phyloP scores from a whole-genome alignment of 2,329 filamentous ascomycete genomes.

The Alternaria ventricosa region DNA sequence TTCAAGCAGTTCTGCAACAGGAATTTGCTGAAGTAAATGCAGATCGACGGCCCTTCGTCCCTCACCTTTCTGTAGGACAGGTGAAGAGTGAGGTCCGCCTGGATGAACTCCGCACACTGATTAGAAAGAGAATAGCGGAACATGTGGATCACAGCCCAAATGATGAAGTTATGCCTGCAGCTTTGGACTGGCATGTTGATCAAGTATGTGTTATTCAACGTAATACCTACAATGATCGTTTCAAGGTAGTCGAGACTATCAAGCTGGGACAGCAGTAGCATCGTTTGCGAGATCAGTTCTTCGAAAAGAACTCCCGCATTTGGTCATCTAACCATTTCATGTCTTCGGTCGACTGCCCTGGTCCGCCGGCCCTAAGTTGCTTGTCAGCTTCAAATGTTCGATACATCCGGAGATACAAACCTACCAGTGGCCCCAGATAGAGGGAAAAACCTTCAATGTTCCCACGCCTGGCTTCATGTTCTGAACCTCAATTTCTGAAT shows the following conservation, averaged over 20 bases:
- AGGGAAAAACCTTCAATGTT: conserved; percentile 61
- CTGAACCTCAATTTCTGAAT: conserved; percentile 74
- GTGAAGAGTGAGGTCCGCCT: conserved; percentile 18
- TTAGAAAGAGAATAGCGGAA: conserved; percentile 18
- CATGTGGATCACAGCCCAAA: neutral
- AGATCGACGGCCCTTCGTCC: conserved; percentile 29
- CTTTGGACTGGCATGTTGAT: conserved; percentile 35
- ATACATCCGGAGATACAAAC: conserved; percentile 23
- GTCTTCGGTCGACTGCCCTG: conserved; percentile 73
- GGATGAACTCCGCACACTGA: conserved; percentile 20
- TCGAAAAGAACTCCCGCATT: conserved; percentile 60
- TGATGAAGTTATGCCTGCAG: neutral
- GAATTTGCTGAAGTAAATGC: conserved; percentile 34
- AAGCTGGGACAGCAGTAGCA: conserved; percentile 13
- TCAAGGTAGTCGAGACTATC: conserved; percentile 30
- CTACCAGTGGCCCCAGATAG: conserved; percentile 69
- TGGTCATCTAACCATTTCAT: conserved; percentile 73
- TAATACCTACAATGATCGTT: conserved; percentile 30
- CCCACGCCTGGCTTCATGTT: conserved; percentile 67
- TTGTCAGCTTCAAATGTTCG: conserved; percentile 12
- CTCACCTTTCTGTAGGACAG: conserved; percentile 39
- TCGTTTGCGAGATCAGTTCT: conserved; percentile 12
- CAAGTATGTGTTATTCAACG: conserved; percentile 37
- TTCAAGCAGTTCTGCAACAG: conserved; percentile 35
- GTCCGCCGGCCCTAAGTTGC: conserved; percentile 67